Percentiles rank a stretch among this genome's conserved stretches.
These are phyloP conservation scores for Coprinopsis sp. DNA, from an alignment of 768 basidiomycete genomes.

Conservation along the genomic window DNA sequence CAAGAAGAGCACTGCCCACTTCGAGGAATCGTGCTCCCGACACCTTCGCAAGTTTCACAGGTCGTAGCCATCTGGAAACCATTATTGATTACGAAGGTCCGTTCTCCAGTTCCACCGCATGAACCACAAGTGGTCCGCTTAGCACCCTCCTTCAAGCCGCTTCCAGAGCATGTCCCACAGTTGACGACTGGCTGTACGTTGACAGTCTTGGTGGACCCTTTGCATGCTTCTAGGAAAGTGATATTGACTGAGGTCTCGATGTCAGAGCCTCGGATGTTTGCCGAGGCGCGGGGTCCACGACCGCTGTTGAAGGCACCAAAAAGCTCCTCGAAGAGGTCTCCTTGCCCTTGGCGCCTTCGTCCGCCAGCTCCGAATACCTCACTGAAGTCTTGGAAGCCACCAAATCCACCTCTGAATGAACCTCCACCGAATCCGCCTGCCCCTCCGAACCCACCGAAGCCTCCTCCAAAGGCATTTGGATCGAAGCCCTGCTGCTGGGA, in stretches of 20 bases:
- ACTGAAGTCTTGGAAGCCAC: conserved; percentile 69
- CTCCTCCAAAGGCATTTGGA: conserved; percentile 69
- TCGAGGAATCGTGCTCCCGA: conserved; percentile 74
- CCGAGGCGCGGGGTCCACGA: conserved; percentile 39
- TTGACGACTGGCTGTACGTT: conserved; percentile 76
- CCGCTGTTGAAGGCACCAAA: conserved; percentile 69
- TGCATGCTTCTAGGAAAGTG: conserved; percentile 92
- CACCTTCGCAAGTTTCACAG: conserved; percentile 77
- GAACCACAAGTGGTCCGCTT: conserved; percentile 73
- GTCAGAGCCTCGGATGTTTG: conserved; percentile 65
- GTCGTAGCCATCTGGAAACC: conserved; percentile 98
- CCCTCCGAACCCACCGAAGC: conserved; percentile 42
- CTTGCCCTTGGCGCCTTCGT: conserved; percentile 31
- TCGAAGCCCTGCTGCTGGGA: conserved; percentile 95
- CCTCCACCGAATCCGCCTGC: conserved; percentile 21
- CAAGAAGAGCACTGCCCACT: conserved; percentile 77
- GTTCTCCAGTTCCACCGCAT: conserved; percentile 84
- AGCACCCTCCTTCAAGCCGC: conserved; percentile 82
- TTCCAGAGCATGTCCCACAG: conserved; percentile 80
- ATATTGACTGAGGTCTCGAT: conserved; percentile 73
- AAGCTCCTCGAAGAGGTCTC: conserved; percentile 79
- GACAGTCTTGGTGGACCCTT: conserved; percentile 74
- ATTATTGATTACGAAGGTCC: conserved; percentile 84
- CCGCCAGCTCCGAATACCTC: conserved; percentile 49
- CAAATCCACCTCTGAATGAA: conserved; percentile 54